Percentiles rank a stretch among this genome's conserved stretches.
Conservation (phyloP, 1,139 yeast genomes). For the Pichia sp. region DNA sequence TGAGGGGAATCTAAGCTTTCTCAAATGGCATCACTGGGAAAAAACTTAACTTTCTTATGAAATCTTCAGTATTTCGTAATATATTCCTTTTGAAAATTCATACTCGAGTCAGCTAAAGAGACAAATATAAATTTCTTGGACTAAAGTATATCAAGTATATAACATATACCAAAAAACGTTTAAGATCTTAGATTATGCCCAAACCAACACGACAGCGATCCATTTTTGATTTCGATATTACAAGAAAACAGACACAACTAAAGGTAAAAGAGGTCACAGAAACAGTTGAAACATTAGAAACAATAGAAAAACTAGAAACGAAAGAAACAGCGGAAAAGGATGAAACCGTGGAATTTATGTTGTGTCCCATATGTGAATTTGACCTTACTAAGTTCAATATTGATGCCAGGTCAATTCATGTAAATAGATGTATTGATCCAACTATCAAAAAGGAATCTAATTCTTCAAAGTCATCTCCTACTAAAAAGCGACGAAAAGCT, state of each 20-base stretch:
- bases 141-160: too few species aligned
- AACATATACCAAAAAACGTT: too few species aligned
- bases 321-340: background rate
- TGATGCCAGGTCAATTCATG: conserved; percentile 48
- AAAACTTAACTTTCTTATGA: too few species aligned
- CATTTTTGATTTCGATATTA: conserved; percentile 4
- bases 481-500: background rate
- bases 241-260: background rate
- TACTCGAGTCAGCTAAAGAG: too few species aligned
- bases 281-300: background rate
- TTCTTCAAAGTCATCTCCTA: background rate
- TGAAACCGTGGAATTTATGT: conserved; percentile 9
- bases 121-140: too few species aligned
- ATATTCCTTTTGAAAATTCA: too few species aligned
- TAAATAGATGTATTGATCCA: conserved; percentile 43
- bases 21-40: too few species aligned
- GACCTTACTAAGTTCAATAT: conserved; percentile 34
- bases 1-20: too few species aligned
- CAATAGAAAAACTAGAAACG: background rate
- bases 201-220: conserved; percentile 6
- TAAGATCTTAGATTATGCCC: conserved; percentile 47
- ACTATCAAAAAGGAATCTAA: background rate
- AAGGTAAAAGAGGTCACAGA: background rate
- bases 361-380: conserved; percentile 48
- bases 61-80: too few species aligned